Conservation (phyloP, 176 grass and related monocot species). For the Raddia guianensis region DNA sequence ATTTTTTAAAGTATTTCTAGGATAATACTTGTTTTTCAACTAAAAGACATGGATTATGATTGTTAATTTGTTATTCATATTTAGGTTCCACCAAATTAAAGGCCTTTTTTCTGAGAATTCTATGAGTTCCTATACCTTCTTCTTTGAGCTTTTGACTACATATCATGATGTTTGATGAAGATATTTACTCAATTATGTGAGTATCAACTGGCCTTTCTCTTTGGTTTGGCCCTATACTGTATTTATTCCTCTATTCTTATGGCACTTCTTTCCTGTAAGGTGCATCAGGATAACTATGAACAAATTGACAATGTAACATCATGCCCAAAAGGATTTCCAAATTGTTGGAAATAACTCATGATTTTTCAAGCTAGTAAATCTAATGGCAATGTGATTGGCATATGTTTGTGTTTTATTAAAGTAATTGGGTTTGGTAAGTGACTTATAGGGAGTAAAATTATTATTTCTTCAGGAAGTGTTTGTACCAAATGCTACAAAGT, state of each 20-base stretch:
- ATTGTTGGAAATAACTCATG: slow-evolving; percentile 1
- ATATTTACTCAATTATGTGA: not conserved
- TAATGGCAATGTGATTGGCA: slow-evolving; percentile 12
- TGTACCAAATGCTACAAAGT: not conserved
- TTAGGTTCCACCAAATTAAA: no score
- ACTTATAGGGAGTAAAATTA: not conserved
- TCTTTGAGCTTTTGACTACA: no score
- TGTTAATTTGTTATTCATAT: no score
- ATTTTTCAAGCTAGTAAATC: not conserved
- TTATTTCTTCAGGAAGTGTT: not conserved
- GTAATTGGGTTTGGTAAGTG: not conserved
- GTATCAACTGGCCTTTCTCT: not conserved
- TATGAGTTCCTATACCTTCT: no score
- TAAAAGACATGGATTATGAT: no score
- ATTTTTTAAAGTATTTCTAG: no score
- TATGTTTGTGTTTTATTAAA: not conserved
- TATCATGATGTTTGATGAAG: not conserved
- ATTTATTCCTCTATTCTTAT: not conserved
- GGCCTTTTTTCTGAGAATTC: no score
- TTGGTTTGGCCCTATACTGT: not conserved
- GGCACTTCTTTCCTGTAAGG: not conserved
- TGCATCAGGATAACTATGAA: not conserved
- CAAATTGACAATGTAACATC: not conserved
- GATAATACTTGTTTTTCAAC: no score
- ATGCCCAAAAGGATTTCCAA: not conserved